phyloP scores from a whole-genome alignment of 257 asterid genomes.

The Solanum verrucosum region DNA sequence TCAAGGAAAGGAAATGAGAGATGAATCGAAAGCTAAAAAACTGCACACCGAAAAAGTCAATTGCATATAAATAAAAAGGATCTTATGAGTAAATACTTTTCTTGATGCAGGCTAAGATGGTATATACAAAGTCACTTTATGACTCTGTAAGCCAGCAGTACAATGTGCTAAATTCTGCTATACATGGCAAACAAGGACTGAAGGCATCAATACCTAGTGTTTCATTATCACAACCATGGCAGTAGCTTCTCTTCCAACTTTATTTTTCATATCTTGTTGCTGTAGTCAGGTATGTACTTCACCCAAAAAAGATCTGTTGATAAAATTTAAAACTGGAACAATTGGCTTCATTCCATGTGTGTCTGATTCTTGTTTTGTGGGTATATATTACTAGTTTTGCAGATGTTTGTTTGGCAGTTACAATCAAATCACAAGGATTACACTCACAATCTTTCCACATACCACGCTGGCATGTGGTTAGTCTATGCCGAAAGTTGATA shows the following conservation, averaged over 20 bases:
- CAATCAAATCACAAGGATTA: background rate
- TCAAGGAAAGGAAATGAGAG: background rate
- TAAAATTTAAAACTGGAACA: background rate
- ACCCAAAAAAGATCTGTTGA: background rate
- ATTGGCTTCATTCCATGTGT: background rate
- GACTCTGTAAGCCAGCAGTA: constrained; percentile 63
- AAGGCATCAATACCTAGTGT: constrained; percentile 57
- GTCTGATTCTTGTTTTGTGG: background rate
- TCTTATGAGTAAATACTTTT: background rate
- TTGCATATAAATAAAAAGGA: background rate
- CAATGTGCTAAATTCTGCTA: constrained; percentile 56
- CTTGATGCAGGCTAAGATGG: constrained; percentile 54
- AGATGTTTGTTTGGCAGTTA: background rate
- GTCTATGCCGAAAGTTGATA: background rate
- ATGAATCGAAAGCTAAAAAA: background rate
- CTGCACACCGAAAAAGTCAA: background rate
- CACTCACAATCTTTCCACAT: background rate
- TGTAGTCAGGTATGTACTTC: background rate
- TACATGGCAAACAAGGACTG: constrained; percentile 67
- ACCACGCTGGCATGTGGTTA: background rate
- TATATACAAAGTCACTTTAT: constrained; percentile 37
- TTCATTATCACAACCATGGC: constrained; percentile 79
- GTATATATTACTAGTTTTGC: background rate
- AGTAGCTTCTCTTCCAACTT: constrained; percentile 14
- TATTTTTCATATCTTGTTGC: background rate